Conservation (phyloP, 768 basidiomycete species). For the Leucocoprinus birnbaumii region DNA sequence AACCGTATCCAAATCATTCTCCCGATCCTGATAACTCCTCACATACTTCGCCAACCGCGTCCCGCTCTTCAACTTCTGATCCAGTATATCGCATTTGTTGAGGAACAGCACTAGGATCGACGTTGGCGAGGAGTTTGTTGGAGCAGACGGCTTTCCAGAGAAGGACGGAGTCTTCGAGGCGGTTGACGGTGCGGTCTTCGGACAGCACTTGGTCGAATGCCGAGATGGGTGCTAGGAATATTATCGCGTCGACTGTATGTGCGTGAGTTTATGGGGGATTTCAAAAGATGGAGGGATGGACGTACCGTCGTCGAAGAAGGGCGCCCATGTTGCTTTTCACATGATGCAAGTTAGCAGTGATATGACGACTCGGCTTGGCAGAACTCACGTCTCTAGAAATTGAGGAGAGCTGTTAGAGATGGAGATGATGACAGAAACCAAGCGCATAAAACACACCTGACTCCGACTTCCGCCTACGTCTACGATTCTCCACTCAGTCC, state of each 20-base stretch:
- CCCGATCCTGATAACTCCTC: constrained; percentile 66
- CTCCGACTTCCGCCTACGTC: constrained; percentile 78
- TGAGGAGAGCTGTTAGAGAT: background rate
- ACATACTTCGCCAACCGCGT: constrained; percentile 65
- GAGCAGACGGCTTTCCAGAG: constrained; percentile 86
- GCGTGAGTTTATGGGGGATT: background rate
- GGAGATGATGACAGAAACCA: background rate
- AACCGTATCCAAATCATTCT: constrained; percentile 67
- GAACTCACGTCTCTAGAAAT: constrained; percentile 21
- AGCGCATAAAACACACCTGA: constrained; percentile 39
- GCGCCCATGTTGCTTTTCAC: constrained; percentile 56
- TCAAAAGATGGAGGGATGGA: background rate
- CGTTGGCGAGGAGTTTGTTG: constrained; percentile 75
- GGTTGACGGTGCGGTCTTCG: constrained; percentile 60
- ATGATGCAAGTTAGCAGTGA: background rate
- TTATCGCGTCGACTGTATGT: constrained; percentile 60
- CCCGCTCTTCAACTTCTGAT: constrained; percentile 62
- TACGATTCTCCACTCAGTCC: constrained; percentile 72
- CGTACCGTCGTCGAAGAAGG: constrained; percentile 64
- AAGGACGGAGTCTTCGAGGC: constrained; percentile 82
- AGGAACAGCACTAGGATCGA: constrained; percentile 83
- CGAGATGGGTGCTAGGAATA: constrained; percentile 75
- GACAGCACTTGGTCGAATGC: constrained; percentile 71
- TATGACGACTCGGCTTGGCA: background rate
- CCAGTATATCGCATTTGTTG: constrained; percentile 85